Base-by-base conservation (phyloP, 306 rosid genomes). In the Cucumis cinereus region DNA sequence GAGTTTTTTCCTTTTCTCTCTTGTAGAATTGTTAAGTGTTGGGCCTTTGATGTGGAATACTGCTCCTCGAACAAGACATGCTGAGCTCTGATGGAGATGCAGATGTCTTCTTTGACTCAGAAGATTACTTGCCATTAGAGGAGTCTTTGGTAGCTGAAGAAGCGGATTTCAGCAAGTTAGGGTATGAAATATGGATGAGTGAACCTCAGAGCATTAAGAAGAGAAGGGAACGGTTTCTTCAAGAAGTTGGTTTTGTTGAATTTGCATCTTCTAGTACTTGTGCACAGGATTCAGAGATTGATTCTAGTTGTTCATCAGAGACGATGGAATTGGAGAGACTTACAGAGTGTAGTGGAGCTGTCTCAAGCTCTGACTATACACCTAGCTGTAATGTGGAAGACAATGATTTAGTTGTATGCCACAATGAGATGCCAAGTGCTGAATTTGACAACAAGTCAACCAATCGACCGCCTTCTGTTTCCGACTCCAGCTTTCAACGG, bases 51-150 rank as follows among this genome's bases (percentile, higher is more conserved):
- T 87, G 93, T 85, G 89, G 91, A 81, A 68, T 49, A 45, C 73
- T 82, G 73, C 59, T 81, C 33, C 84, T n/a, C 82, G 76, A 57
- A 45, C 83, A 76, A 87, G 90, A 86, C 84, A 94, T 91, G 99
- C 89, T 86, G 89, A 87, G 78, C 81, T 86, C 90, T 81, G 74
- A 86, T 84, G 88, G 77, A 66, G 87, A 86, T 56, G 35, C 24
- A 75, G 96, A 90, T 80, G 82, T 85, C 81, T 91, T 93, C 89
- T 93, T 91, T 28, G 94, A 93, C 81, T 83, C 98, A 0, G 76
- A 24, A 36, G 97, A 91, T 81, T 76, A 61, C 53, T 78, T 93
- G 73, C 83, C 89, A 76, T 84, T 88, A 4, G 86, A 54, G 69
- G 91, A 82, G 58, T 75, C 87, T 20, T 36, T 67, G 69, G 78